Conservation (phyloP, 495 filamentous ascomycete genomes). For the Ascodesmis nigricans region DNA sequence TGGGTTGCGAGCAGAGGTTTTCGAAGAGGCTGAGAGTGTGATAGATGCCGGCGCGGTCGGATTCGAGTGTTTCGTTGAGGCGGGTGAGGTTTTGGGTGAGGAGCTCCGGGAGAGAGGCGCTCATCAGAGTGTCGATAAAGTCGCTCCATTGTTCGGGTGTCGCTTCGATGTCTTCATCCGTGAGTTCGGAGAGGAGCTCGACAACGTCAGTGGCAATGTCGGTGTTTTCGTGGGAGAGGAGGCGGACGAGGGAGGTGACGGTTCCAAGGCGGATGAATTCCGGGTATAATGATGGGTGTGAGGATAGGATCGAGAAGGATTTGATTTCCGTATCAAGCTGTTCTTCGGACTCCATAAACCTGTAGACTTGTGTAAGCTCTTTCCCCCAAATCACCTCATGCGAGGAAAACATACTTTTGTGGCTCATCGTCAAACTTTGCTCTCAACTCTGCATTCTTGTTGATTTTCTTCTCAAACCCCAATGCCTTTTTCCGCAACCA, state of each 20-base stretch:
- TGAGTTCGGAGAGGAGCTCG: constrained; percentile 79
- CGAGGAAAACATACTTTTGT: constrained; percentile 40
- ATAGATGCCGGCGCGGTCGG: constrained; percentile 67
- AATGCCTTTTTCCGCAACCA: constrained; percentile 70
- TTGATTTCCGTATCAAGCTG: constrained; percentile 83
- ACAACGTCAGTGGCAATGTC: constrained; percentile 87
- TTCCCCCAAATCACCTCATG: constrained; percentile 2
- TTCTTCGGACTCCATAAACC: constrained; percentile 66
- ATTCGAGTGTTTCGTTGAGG: constrained; percentile 57
- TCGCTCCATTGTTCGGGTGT: constrained; percentile 62
- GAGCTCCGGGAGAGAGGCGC: constrained; percentile 66
- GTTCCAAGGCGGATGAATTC: constrained; percentile 68
- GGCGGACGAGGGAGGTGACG: constrained; percentile 47
- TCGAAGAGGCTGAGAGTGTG: constrained; percentile 68
- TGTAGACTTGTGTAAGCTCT: no score
- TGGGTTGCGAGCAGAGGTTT: constrained; percentile 52
- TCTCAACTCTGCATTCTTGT: constrained; percentile 76
- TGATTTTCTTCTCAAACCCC: constrained; percentile 77
- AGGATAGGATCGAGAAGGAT: constrained; percentile 63
- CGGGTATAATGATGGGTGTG: constrained; percentile 64
- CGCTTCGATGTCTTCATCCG: constrained; percentile 79
- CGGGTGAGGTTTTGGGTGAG: constrained; percentile 63
- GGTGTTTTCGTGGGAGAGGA: constrained; percentile 88
- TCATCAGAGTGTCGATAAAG: constrained; percentile 60
- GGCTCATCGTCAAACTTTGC: constrained; percentile 73